These are phyloP conservation scores for Chaetomium sp. DNA, from an alignment of 2,329 filamentous ascomycete genomes.

Conservation along the genomic window DNA sequence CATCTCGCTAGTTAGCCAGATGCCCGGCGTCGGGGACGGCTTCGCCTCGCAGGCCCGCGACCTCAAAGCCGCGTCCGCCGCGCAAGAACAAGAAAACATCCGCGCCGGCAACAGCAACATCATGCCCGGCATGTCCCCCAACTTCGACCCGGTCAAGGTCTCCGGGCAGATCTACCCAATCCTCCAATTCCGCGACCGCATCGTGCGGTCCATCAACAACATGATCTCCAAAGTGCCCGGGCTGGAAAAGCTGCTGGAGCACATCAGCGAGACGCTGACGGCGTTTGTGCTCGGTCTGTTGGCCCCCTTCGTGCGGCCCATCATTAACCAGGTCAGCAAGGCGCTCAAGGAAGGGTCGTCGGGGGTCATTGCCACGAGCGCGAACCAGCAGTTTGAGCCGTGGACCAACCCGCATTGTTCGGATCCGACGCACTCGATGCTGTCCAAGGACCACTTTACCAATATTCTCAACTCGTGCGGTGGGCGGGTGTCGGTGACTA, in stretches of 20 bases:
- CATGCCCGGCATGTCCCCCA: conserved; percentile 67
- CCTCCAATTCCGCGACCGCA: conserved; percentile 85
- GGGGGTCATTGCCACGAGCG: conserved; percentile 59
- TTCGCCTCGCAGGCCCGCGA: conserved; percentile 60
- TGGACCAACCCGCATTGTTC: conserved; percentile 71
- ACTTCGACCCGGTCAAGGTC: conserved; percentile 72
- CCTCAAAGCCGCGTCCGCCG: conserved; percentile 54
- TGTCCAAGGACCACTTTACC: conserved; percentile 80
- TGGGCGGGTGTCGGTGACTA: conserved; percentile 64
- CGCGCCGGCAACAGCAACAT: conserved; percentile 42
- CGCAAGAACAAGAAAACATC: conserved; percentile 55
- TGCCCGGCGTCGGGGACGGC: conserved; percentile 63
- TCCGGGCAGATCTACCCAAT: conserved; percentile 88
- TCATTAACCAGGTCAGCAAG: conserved; percentile 82
- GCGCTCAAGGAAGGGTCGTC: conserved; percentile 81
- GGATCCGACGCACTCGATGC: conserved; percentile 75
- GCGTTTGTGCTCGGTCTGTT: conserved; percentile 87
- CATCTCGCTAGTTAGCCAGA: conserved; percentile 64
- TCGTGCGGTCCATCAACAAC: conserved; percentile 78
- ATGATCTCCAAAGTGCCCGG: conserved; percentile 90
- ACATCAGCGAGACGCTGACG: conserved; percentile 87
- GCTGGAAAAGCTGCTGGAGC: conserved; percentile 82
- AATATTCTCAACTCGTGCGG: conserved; percentile 72
- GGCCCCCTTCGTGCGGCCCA: conserved; percentile 83
- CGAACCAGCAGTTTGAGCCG: conserved; percentile 69